Evolutionary conservation across 192 early-diverging fungal species (phyloP).

Genomic region (Coemansia umbellata): DNA sequence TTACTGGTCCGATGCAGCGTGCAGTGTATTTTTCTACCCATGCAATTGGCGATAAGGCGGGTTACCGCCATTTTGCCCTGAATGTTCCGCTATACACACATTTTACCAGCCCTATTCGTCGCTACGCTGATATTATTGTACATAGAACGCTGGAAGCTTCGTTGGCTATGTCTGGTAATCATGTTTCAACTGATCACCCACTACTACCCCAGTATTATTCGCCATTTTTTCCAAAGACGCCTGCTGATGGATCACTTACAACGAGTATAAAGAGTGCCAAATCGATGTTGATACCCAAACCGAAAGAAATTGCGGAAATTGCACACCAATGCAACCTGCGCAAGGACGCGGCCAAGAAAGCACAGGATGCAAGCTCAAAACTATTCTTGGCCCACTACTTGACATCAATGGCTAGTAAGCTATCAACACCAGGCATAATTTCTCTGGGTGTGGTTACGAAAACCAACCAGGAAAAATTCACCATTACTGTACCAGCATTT

Average conservation of each 20-base stretch:
- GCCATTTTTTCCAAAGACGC: constrained; percentile 28
- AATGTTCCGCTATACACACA: constrained; percentile 94
- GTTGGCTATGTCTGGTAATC: constrained; percentile 25
- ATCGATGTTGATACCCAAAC: constrained; percentile 14
- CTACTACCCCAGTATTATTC: constrained; percentile 32
- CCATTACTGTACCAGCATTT: constrained; percentile 75
- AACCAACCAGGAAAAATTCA: constrained; percentile 81
- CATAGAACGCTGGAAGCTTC: constrained; percentile 73
- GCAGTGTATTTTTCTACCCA: constrained; percentile 97
- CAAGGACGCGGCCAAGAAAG: constrained; percentile 81
- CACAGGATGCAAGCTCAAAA: constrained; percentile 85
- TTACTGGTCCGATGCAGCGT: constrained; percentile 80
- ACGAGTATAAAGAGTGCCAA: background rate
- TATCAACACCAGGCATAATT: constrained; percentile 35
- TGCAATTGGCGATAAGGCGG: constrained; percentile 53
- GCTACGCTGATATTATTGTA: constrained; percentile 96
- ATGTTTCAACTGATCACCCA: constrained; percentile 36
- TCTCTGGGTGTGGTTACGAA: constrained; percentile 60
- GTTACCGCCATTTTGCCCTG: constrained; percentile 88
- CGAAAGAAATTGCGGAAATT: constrained; percentile 28
- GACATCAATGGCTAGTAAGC: constrained; percentile 58
- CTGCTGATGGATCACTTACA: constrained; percentile 15
- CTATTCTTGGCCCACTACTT: constrained; percentile 85
- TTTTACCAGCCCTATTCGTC: constrained; percentile 98
- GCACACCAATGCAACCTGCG: constrained; percentile 78